Percentiles rank a stretch among this genome's conserved stretches.
phyloP scores from a whole-genome alignment of 148 eudicot genomes.

The Diospyros kaki region DNA sequence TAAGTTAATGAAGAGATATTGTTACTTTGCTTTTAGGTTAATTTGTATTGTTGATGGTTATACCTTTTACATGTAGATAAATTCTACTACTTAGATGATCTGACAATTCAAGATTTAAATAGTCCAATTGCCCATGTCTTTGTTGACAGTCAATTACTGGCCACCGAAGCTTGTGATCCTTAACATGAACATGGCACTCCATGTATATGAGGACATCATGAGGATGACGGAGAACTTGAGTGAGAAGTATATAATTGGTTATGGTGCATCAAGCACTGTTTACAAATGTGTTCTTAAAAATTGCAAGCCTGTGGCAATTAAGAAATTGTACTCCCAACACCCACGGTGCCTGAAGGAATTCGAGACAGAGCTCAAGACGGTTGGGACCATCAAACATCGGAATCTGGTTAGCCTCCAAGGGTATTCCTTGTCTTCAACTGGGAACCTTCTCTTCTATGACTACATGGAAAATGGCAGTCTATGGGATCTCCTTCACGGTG shows the following conservation, averaged over 20 bases:
- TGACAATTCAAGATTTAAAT: background rate
- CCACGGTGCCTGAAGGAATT: constrained; percentile 80
- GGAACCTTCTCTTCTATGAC: constrained; percentile 91
- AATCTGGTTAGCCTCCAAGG: constrained; percentile 93
- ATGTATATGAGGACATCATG: constrained; percentile 97
- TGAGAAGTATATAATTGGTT: constrained; percentile 89
- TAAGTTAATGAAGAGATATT: too few species aligned
- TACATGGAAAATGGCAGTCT: constrained; percentile 99
- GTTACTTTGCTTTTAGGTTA: background rate
- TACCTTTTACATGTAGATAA: background rate
- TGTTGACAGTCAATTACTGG: constrained; percentile 50
- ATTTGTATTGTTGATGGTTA: background rate
- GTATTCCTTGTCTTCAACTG: constrained; percentile 86
- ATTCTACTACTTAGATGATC: background rate
- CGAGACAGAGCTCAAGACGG: constrained; percentile 94
- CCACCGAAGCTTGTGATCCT: constrained; percentile 96
- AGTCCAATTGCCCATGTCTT: background rate
- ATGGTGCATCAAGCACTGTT: constrained; percentile 95
- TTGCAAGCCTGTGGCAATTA: constrained; percentile 90
- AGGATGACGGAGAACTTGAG: constrained; percentile 97
- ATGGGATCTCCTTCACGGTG: constrained; percentile 98
- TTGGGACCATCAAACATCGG: constrained; percentile 95
- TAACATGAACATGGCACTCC: constrained; percentile 98
- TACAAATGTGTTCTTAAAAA: constrained; percentile 97
- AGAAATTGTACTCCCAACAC: constrained; percentile 75